Evolutionary conservation across 2,329 filamentous ascomycete genomes (phyloP).

Genomic region (Escovopsis sp.): DNA sequence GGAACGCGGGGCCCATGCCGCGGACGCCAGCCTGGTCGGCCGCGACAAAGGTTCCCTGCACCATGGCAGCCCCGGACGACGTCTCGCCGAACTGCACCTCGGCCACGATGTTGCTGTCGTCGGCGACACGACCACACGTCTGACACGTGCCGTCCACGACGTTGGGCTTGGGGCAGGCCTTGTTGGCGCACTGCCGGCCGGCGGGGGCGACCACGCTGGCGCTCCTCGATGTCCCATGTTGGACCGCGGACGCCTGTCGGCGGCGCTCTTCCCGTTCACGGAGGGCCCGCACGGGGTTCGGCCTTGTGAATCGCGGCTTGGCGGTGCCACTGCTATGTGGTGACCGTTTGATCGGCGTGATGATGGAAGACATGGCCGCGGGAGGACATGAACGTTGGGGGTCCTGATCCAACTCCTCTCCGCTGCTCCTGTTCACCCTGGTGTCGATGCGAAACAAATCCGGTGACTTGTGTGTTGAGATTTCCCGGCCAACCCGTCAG

Average conservation of each 20-base stretch:
- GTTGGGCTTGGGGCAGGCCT: slow-evolving; percentile 43
- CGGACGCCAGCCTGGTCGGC: slow-evolving; percentile 73
- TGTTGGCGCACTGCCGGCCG: slow-evolving; percentile 39
- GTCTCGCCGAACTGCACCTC: slow-evolving; percentile 88
- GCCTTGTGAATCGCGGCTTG: slow-evolving; percentile 26
- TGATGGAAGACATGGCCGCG: slow-evolving; percentile 29
- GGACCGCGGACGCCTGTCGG: slow-evolving; percentile 17
- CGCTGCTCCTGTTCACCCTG: too few species aligned
- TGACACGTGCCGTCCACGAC: slow-evolving; percentile 58
- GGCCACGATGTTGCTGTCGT: slow-evolving; percentile 77
- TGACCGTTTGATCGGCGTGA: slow-evolving; percentile 16
- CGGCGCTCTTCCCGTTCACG: slow-evolving; percentile 34
- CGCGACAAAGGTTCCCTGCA: slow-evolving; percentile 78
- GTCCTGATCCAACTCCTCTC: too few species aligned
- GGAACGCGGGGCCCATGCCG: slow-evolving; percentile 46
- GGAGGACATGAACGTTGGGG: too few species aligned
- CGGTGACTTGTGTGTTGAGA: too few species aligned
- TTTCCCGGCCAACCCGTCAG: too few species aligned
- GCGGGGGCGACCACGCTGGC: slow-evolving; percentile 18
- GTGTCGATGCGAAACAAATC: too few species aligned
- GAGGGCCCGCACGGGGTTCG: slow-evolving; percentile 35
- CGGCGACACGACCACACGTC: slow-evolving; percentile 70
- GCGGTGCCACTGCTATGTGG: slow-evolving; percentile 12
- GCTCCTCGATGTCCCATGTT: slow-evolving; percentile 14
- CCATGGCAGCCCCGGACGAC: slow-evolving; percentile 68